Evolutionary conservation across 257 asterid species (phyloP).

Genomic region (Prunella vulgaris): DNA sequence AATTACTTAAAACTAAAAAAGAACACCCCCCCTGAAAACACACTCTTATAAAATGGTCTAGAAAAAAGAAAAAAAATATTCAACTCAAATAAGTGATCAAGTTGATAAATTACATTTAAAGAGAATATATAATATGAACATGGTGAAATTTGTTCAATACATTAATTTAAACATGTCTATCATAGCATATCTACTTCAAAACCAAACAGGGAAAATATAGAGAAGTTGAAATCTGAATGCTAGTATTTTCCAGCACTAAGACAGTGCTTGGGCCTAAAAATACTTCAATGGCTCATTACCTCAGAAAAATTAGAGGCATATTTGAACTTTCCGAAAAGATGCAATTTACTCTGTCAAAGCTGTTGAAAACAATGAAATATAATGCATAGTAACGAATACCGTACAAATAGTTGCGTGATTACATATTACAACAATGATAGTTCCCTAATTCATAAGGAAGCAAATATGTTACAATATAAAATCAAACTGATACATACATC

Average conservation of each 20-base stretch:
- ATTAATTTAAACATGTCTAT: background rate
- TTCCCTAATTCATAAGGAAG: slow-evolving; percentile 25
- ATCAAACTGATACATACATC: slow-evolving; percentile 51
- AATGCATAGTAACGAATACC: background rate
- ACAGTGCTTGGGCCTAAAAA: background rate
- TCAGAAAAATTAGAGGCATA: background rate
- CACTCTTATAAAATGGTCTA: background rate
- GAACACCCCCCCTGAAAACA: no score
- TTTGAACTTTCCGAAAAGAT: background rate
- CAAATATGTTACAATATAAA: slow-evolving; percentile 29
- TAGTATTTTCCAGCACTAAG: background rate
- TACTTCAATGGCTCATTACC: background rate
- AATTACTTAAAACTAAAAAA: no score
- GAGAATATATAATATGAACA: no score
- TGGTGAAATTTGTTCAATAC: no score
- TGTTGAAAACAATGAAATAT: background rate
- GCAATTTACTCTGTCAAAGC: background rate
- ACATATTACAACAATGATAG: slow-evolving; percentile 32
- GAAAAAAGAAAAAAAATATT: no score
- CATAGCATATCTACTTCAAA: no score
- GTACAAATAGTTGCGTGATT: slow-evolving; percentile 14
- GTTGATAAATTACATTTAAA: background rate
- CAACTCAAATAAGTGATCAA: background rate
- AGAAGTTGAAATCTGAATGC: background rate
- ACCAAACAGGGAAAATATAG: background rate